Base-by-base conservation (phyloP, 1,284 basidiomycete genomes). In the Melampsora occidentalis region DNA sequence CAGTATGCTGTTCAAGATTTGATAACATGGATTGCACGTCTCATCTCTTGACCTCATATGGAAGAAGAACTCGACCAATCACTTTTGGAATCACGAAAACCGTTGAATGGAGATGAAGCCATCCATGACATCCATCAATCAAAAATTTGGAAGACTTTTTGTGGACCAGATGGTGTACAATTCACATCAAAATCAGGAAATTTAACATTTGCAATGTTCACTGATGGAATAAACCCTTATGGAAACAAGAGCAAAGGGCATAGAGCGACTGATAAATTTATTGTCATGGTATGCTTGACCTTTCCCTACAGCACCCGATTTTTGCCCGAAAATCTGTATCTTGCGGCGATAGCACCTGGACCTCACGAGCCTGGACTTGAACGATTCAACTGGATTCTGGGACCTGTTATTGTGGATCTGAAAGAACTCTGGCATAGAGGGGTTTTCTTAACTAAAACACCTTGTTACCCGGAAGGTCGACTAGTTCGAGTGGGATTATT, bases 291-390 rank as follows among this genome's bases (percentile, higher is more conserved):
- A 53, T 53, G 18, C 22, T 53, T 53, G 22, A 20, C 51, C 18
- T 25, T 20, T 5, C 84, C 84, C 5, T 79, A 79, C 0, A 46
- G 78, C 4, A 48, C 83, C 18, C 82, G 84, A 0, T 82, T 82
- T 73, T 78, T 80, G 20, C 53, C 77, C 0, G 82, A 85, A 67
- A 84, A 85, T 64, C 79, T 85, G n/a, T 85, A 80, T 71, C 79
- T 85, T 10, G 82, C 81, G 10, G 83, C 83, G 0, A 77, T 85
- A 14, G 81, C 81, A 83, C 84, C 81, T 6, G 80, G 80, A 1
- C 80, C 78, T 7, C 20, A 49, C 16, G 77, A 80, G 49, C 79
- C 78, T 1, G 25, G 35, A 1, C 22, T 65, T 1, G 48, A 78
- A 12, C 51, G 80, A 20, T 69, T 83, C 48, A 83, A 84, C 68